These are phyloP conservation scores for Cercospora janseana DNA, from an alignment of 2,329 filamentous ascomycete genomes.

Conservation along the genomic window DNA sequence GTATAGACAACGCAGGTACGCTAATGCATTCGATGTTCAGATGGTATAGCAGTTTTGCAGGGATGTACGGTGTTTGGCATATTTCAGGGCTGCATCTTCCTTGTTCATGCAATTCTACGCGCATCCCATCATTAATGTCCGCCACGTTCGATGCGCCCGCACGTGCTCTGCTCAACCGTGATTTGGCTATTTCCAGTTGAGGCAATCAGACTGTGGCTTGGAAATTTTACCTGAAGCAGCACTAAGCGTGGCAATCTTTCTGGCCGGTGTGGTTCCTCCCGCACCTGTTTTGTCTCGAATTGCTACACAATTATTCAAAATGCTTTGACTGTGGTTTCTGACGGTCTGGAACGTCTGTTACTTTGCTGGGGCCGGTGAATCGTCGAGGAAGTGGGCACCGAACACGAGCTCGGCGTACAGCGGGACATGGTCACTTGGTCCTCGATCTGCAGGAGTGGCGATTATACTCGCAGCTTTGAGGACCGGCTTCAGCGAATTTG, in stretches of 20 bases:
- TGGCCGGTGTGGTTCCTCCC: too few relatives aligned
- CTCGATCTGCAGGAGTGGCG: slow-evolving; percentile 47
- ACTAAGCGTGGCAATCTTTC: too few relatives aligned
- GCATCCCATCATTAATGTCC: not conserved
- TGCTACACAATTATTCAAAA: too few relatives aligned
- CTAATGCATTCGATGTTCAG: too few relatives aligned
- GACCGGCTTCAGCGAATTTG: slow-evolving; percentile 40
- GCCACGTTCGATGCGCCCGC: not conserved
- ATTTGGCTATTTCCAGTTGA: too few relatives aligned
- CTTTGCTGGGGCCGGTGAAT: not conserved
- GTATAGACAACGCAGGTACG: too few relatives aligned
- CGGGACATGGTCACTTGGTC: slow-evolving; percentile 56
- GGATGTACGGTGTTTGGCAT: not conserved
- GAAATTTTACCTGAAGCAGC: too few relatives aligned
- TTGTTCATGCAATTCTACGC: not conserved
- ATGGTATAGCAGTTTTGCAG: not conserved
- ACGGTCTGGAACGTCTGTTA: not conserved
- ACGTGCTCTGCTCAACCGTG: not conserved
- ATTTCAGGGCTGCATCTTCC: not conserved
- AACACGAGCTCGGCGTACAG: slow-evolving; percentile 40
- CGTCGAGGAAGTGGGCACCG: not conserved
- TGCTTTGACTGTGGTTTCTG: too few relatives aligned
- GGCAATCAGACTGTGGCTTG: too few relatives aligned
- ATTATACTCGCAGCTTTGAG: slow-evolving; percentile 43
- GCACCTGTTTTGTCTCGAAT: too few relatives aligned